Conservation (phyloP, 2,329 filamentous ascomycete species). For the Sclerotinia trifoliorum region DNA sequence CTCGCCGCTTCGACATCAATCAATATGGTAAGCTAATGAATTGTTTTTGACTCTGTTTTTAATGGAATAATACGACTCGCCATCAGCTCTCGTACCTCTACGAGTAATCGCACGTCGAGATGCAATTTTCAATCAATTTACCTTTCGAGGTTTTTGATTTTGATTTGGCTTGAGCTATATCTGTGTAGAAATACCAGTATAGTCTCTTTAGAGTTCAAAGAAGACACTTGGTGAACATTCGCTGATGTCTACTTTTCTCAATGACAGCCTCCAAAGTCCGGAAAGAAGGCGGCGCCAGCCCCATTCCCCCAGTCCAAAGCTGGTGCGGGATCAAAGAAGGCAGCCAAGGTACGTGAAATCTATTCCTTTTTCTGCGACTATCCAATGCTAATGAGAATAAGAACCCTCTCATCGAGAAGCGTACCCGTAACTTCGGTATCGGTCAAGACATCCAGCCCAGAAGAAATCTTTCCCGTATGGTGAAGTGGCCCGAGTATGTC, state of each 20-base stretch:
- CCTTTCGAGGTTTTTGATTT: slow-evolving; percentile 46
- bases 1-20: slow-evolving; percentile 45
- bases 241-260: slow-evolving; percentile 99
- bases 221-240: slow-evolving; percentile 76
- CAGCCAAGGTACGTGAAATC: slow-evolving; percentile 75
- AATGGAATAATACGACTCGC: slow-evolving; percentile 38
- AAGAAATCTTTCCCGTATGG: slow-evolving; percentile 95
- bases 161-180: slow-evolving; percentile 65
- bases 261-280: slow-evolving; percentile 98
- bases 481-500: slow-evolving; percentile 99
- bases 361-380: slow-evolving; percentile 20
- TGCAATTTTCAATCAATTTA: slow-evolving; percentile 37
- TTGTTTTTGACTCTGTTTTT: slow-evolving; percentile 32
- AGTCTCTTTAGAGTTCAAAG: slow-evolving; percentile 90
- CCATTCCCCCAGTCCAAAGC: slow-evolving; percentile 95
- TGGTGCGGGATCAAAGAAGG: slow-evolving; percentile 80
- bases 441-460: slow-evolving; percentile 97
- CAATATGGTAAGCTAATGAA: slow-evolving; percentile 61
- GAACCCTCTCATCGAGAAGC: slow-evolving; percentile 99
- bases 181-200: slow-evolving; percentile 41
- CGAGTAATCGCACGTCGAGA: slow-evolving; percentile 43
- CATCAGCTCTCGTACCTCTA: slow-evolving; percentile 42
- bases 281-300: slow-evolving; percentile 97
- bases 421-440: slow-evolving; percentile 95
- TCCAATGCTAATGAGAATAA: slow-evolving; percentile 43